Percentiles rank a stretch among this genome's conserved stretches.
These are phyloP conservation scores for Trametes villosa DNA, from an alignment of 768 basidiomycete species.

Conservation along the genomic window DNA sequence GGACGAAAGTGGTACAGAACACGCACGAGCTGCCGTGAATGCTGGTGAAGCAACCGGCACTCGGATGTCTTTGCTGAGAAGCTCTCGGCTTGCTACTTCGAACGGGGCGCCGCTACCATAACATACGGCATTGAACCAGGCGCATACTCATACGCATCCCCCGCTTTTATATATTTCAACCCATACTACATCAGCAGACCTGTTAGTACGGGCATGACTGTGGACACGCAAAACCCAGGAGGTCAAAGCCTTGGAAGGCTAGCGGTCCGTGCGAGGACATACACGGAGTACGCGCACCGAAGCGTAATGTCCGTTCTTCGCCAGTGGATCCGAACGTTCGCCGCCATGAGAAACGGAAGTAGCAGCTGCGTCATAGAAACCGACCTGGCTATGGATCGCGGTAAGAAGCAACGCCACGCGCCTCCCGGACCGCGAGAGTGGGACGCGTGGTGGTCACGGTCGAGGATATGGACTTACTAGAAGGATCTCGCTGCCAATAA, in stretches of 20 bases:
- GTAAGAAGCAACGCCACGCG: not conserved
- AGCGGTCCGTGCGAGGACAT: not conserved
- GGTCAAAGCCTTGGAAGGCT: too few species aligned
- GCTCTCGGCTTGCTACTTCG: too few species aligned
- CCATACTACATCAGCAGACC: too few species aligned
- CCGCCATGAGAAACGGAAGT: not conserved
- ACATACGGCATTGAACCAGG: too few species aligned
- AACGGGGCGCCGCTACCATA: too few species aligned
- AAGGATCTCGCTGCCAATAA: not conserved
- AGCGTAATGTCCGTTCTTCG: not conserved
- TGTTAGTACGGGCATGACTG: too few species aligned
- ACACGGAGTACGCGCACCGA: not conserved
- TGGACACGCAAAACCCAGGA: too few species aligned
- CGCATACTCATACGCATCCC: too few species aligned
- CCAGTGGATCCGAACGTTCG: not conserved
- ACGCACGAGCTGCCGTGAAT: not conserved
- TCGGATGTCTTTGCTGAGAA: too few species aligned
- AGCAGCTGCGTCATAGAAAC: not conserved
- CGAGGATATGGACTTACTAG: constrained; percentile 1
- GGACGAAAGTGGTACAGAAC: not conserved
- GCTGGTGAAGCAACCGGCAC: too few species aligned
- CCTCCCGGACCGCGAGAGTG: not conserved
- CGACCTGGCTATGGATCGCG: not conserved
- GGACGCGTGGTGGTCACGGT: not conserved
- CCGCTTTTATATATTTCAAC: too few species aligned